Evolutionary conservation across 805 yeast species (phyloP).

Genomic region (Huiozyma naganishii): DNA sequence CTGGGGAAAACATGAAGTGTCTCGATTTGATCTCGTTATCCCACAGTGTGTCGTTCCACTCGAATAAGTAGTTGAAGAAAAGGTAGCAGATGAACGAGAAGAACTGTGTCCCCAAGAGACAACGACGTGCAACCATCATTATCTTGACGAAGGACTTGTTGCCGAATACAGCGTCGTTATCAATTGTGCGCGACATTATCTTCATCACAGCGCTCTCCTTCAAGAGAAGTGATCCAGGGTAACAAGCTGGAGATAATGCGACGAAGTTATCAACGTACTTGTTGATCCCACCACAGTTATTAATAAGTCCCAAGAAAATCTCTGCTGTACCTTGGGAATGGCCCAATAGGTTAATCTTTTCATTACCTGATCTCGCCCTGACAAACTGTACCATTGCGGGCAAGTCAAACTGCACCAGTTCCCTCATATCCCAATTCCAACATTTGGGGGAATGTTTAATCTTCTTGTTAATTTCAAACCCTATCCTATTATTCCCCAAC

Average conservation of each 20-base stretch:
- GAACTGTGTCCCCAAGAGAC: slow-evolving; percentile 37
- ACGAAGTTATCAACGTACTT: slow-evolving; percentile 54
- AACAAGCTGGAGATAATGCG: slow-evolving; percentile 84
- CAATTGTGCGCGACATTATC: slow-evolving; percentile 43
- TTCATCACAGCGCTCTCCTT: slow-evolving; percentile 48
- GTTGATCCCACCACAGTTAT: slow-evolving; percentile 28
- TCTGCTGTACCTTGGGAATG: slow-evolving; percentile 95
- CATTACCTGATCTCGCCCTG: slow-evolving; percentile 28
- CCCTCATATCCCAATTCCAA: slow-evolving; percentile 91
- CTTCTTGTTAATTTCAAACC: slow-evolving; percentile 50
- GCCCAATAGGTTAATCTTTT: slow-evolving; percentile 52
- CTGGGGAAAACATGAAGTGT: slow-evolving; percentile 80
- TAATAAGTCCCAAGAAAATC: slow-evolving; percentile 55
- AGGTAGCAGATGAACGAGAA: slow-evolving; percentile 59
- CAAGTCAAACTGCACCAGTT: slow-evolving; percentile 69
- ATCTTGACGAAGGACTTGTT: slow-evolving; percentile 64
- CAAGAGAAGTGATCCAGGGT: slow-evolving; percentile 60
- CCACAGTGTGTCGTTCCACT: slow-evolving; percentile 79
- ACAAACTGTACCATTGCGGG: slow-evolving; percentile 62
- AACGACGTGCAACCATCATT: slow-evolving; percentile 48
- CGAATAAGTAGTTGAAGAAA: slow-evolving; percentile 78
- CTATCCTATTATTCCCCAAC: slow-evolving; percentile 87
- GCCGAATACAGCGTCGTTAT: slow-evolving; percentile 52
- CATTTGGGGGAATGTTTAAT: slow-evolving; percentile 30
- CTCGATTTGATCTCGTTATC: slow-evolving; percentile 53